A percentile compares a stretch with the other conserved stretches of the same genome.
Evolutionary conservation across 1,284 basidiomycete genomes (phyloP).

Genomic region (Trichosporon sp.): DNA sequence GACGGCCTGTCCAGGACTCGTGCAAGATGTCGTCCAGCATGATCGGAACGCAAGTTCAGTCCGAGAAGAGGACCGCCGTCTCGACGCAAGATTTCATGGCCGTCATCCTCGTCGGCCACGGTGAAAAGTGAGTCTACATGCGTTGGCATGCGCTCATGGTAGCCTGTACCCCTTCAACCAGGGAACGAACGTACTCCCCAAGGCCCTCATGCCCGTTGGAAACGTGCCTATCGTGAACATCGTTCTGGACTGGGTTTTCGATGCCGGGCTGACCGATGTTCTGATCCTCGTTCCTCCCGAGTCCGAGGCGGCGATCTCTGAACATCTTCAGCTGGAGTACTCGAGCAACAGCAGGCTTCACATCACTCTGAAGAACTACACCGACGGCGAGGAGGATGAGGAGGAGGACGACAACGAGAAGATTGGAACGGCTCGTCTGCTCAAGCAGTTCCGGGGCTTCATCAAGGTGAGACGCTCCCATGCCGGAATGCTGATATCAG

Average conservation of each 20-base stretch:
- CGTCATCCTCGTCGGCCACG: slow-evolving; percentile 77
- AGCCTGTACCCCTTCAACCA: slow-evolving; percentile 47
- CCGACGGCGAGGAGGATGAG: slow-evolving; percentile 41
- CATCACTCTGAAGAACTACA: slow-evolving; percentile 33
- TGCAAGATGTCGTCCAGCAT: slow-evolving; percentile 1
- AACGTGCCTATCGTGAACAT: slow-evolving; percentile 84
- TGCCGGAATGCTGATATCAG: slow-evolving; percentile 22
- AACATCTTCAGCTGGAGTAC: slow-evolving; percentile 57
- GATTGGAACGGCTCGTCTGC: slow-evolving; percentile 44
- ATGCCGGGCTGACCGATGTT: slow-evolving; percentile 77
- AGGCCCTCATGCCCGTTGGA: slow-evolving; percentile 77
- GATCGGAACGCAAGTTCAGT: not conserved
- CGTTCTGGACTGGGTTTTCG: slow-evolving; percentile 75
- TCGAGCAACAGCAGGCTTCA: slow-evolving; percentile 28
- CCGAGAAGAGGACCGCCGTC: slow-evolving; percentile 13
- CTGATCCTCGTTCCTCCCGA: slow-evolving; percentile 73
- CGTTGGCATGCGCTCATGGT: not conserved
- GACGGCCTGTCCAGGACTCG: not conserved
- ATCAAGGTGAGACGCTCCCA: slow-evolving; percentile 32
- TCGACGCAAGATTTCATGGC: slow-evolving; percentile 65
- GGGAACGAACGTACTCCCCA: slow-evolving; percentile 49
- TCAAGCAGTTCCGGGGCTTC: slow-evolving; percentile 39
- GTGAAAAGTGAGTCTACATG: slow-evolving; percentile 64
- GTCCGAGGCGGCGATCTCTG: slow-evolving; percentile 67
- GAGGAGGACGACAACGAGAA: slow-evolving; percentile 21